Evolutionary conservation across 129 eudicot species (phyloP), one percentile per base, ranked within the genome.

Genomic region (Centella asiatica): DNA sequence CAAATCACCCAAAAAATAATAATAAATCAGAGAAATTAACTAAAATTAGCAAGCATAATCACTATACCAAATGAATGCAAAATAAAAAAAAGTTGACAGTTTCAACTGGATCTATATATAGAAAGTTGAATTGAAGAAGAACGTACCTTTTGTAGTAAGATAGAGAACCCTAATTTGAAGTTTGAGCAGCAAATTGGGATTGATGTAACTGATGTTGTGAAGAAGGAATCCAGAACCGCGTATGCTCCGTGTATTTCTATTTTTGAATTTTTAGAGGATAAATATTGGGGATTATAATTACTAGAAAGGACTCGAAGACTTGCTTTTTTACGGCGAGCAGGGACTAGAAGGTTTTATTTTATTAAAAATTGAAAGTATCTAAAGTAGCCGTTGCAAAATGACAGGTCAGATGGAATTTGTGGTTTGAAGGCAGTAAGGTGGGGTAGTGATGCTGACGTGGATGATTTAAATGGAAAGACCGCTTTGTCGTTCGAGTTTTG

Each of bases 351-450:
- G n/a, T n/a, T n/a, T n/a, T n/a, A n/a, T n/a, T n/a, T n/a, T n/a
- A n/a, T n/a, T n/a, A 40, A 61, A 47, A 7, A 22, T 23, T 1
- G 6, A 42, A 32, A 20, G 11, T 66, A 9, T n/a, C 5, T 11
- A 12, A 78, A 73, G 19, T 78, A 78, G 83, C 83, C 83, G 83
- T 78, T 78, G 6, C 64, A 29, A 45, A 2, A 6, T 47, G 48
- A 78, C 78, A 77, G 75, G 78, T 72, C 75, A 11, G 19, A 57
- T 57, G 1, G 2, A 4, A 23, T 14, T 23, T 63, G 49, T 29
- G 26, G 78, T 23, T n/a, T 2, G n/a, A 2, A 28, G 23, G 76
- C 37, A 37, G 42, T 34, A 64, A 62, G 44, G 65, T 54, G 69
- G 66, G 44, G 13, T 26, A 34, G 57, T 69, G 13, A n/a, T 34